Conservation (phyloP, 306 rosid genomes). For the Sechiopsis laciniata region DNA sequence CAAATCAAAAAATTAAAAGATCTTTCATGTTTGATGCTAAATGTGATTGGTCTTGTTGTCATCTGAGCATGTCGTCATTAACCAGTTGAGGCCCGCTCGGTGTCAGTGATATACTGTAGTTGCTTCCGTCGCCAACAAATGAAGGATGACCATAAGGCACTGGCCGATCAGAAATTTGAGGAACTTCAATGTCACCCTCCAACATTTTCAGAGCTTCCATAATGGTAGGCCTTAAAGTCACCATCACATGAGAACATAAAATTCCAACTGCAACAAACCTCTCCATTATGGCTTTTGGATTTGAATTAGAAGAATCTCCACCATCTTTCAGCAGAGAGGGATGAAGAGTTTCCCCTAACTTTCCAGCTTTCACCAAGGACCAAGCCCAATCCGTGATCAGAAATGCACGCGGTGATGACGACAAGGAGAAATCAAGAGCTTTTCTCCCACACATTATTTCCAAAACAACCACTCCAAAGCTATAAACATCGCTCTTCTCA, state of each 20-base stretch:
- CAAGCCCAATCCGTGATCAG: slow-evolving; percentile 96
- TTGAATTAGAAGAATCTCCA: slow-evolving; percentile 35
- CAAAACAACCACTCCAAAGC: slow-evolving; percentile 93
- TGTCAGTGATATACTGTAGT: slow-evolving; percentile 72
- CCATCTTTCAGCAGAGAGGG: slow-evolving; percentile 46
- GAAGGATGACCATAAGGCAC: slow-evolving; percentile 83
- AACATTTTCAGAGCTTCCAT: slow-evolving; percentile 85
- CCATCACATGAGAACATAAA: slow-evolving; percentile 90
- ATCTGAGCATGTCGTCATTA: slow-evolving; percentile 80
- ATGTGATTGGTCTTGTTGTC: slow-evolving; percentile 25
- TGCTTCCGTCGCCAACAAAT: slow-evolving; percentile 33
- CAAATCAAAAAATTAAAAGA: too few species aligned
- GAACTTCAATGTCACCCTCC: slow-evolving; percentile 92
- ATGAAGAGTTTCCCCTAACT: slow-evolving; percentile 55
- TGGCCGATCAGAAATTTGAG: slow-evolving; percentile 87
- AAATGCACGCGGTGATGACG: slow-evolving; percentile 56
- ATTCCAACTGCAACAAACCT: slow-evolving; percentile 79
- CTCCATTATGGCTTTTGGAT: slow-evolving; percentile 89
- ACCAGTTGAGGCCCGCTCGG: slow-evolving; percentile 60
- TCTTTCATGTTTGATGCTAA: background rate
- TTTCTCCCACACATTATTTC: slow-evolving; percentile 97
- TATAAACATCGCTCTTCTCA: slow-evolving; percentile 95
- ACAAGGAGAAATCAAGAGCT: slow-evolving; percentile 74
- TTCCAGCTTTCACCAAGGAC: slow-evolving; percentile 76
- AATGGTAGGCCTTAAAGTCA: slow-evolving; percentile 86